Base-by-base conservation (phyloP, 306 rosid genomes). In the Cajanus cajan region DNA sequence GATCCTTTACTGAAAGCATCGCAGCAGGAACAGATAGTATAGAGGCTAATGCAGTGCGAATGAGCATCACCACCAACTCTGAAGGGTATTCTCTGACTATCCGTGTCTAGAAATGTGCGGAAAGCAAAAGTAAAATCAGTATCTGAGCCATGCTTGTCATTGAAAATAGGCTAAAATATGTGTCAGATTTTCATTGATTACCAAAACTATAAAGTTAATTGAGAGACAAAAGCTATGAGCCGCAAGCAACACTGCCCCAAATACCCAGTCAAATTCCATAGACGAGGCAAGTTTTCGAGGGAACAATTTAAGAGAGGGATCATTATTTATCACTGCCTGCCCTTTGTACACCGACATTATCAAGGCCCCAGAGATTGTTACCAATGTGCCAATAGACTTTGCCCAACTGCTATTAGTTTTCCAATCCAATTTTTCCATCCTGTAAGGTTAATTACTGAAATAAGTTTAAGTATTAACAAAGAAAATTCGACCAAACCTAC, bases 71-170 rank as follows among this genome's bases (percentile, higher is more conserved):
- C 72, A 73, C 21, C 13, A 73, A 10, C 76, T 73, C 77, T 36
- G 52, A 77, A 21, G 80, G 73, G 80, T 83, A 78, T 14, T 55
- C 80, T 36, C 74, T 55, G 28, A 78, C 2, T 16, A 78, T 39
- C n/a, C n/a, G n/a, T n/a, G n/a, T n/a, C n/a, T n/a, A n/a, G n/a
- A n/a, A n/a, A n/a, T n/a, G n/a, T n/a, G n/a, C n/a, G n/a, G n/a
- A n/a, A n/a, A n/a, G n/a, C n/a, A n/a, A n/a, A n/a, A n/a, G n/a
- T 24, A 24, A 57, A 52, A 21, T 40, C 31, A 73, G 8, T 40
- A 37, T 21, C 15, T 57, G 41, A 44, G 14, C 15, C 11, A 16
- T 57, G 55, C 55, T 37, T 28, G 40, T 31, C 4, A 13, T 37
- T 73, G 22, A 11, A 7, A 13, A 54, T 12, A 36, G 3, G 37